Base-by-base conservation (phyloP, 140 eudicot species). In the Stevia rebaudiana region DNA sequence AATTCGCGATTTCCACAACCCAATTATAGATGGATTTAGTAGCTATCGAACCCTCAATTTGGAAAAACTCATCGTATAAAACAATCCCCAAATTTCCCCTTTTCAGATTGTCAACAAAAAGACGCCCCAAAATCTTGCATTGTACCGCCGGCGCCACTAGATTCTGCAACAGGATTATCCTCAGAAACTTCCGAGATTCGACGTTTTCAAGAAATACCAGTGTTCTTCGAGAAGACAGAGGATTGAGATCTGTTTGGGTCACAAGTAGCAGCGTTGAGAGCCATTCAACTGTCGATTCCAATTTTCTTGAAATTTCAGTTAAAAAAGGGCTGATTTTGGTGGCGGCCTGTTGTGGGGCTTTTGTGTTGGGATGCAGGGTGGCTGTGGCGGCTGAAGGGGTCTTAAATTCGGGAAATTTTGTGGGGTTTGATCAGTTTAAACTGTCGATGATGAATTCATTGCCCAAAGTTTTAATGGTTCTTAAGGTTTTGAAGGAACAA, bases 401-500 rank as follows among this genome's bases (percentile, higher is more conserved):
- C 2, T 28, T 78, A 31, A 79, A 64, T 82, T 90, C 70, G 71
- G 83, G 49, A 49, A 33, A 4, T 57, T 65, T 36, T 43, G 47
- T 44, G 62, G 88, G 80, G 15, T 71, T 82, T 21, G 94, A 82
- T 57, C 81, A 79, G 84, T 62, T 82, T 68, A 78, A 80, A 78
- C 46, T 72, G 66, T 69, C 81, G 21, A 66, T 76, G 81, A 50
- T 65, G 52, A 80, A 79, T 75, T 88, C 79, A 1, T 70, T 90
- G 80, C 95, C 98, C 0, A 87, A 82, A 48, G 72, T 86, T 46
- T 76, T 79, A 77, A 86, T 82, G 83, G 82, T 87, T 39, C 85
- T 90, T 65, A 65, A 48, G 82, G 86, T 91, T 31, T 80, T 91
- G 31, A 87, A 75, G 41, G 94, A 87, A 49, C 98, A 91, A 24